Base-by-base conservation (phyloP, 148 eudicot genomes). In the Diospyros kaki region DNA sequence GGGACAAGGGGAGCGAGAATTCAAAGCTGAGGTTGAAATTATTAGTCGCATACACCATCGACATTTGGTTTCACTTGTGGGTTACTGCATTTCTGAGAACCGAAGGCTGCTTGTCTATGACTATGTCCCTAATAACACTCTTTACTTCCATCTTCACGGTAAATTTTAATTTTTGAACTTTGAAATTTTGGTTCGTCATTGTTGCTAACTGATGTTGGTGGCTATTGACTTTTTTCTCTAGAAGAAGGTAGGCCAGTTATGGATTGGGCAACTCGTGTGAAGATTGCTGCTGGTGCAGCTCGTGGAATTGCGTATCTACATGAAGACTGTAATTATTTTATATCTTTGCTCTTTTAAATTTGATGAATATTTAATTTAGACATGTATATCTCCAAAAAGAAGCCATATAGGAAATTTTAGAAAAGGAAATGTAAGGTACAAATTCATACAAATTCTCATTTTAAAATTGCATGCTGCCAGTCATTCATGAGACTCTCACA, bases 271-370 rank as follows among this genome's bases (percentile, higher is more conserved):
- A 85, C 72, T 58, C 97, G 98, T 53, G 73, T 94, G 63, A 94
- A 86, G 82, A 85, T 94, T 79, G 96, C 98, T 58, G 77, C 83
- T 2, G 98, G 98, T 64, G 93, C 98, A 76, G 97, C 96, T 83
- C 92, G 98, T 75, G 98, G 98, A 69, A 82, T 94, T 54, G 90
- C 97, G 41, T 94, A 94, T 86, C 98, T 94, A 71, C 98, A 94
- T 80, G 98, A 94, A 87, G 87, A 84, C 72, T 84, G 87, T 84
- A 81, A 76, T 48, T 69, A 52, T 41, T 28, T 28, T 28, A 9
- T 80, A 48, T 17, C 43, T 60, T 73, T 28, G 18, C 66, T 62
- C 53, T 12, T 18, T 61, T n/a, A 28, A 54, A 17, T 28, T 72
- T 66, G 39, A 15, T 65, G 44, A 39, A 42, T 59, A 42, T 44